These are phyloP conservation scores for Leccinum subtestaceum DNA, from an alignment of 768 basidiomycete species.

Conservation along the genomic window DNA sequence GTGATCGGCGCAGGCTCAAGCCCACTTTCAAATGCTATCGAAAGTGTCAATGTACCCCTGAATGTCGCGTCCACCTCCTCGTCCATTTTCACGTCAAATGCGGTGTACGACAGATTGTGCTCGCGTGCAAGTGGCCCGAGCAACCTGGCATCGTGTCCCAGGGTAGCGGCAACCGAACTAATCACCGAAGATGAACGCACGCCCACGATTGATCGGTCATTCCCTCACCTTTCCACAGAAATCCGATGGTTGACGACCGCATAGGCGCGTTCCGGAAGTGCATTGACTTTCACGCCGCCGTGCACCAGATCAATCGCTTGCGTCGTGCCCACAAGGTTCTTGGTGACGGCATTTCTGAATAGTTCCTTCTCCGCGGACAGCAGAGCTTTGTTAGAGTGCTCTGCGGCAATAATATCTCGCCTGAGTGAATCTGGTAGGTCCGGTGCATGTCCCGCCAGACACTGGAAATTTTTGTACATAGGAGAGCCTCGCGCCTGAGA, in stretches of 20 bases:
- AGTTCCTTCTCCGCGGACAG: conserved; percentile 48
- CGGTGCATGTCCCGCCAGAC: conserved; percentile 60
- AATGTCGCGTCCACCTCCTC: conserved; percentile 30
- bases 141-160: conserved; percentile 43
- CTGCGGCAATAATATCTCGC: conserved; percentile 45
- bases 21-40: conserved; percentile 42
- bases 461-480: conserved; percentile 59
- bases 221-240: conserved; percentile 50
- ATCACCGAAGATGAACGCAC: background rate
- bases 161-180: conserved; percentile 41
- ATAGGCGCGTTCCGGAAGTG: conserved; percentile 71
- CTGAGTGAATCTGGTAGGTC: conserved; percentile 49
- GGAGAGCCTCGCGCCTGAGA: conserved; percentile 53
- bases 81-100: conserved; percentile 49
- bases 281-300: conserved; percentile 74
- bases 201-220: background rate
- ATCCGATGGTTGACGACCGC: conserved; percentile 75
- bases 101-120: conserved; percentile 57
- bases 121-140: conserved; percentile 43
- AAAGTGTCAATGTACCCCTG: conserved; percentile 49
- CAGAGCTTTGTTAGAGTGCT: conserved; percentile 50
- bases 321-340: conserved; percentile 61
- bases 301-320: conserved; percentile 72
- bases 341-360: conserved; percentile 37
- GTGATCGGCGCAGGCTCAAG: conserved; percentile 71